phyloP scores from a whole-genome alignment of 2,329 filamentous ascomycete species.

The Cytospora piceicola region DNA sequence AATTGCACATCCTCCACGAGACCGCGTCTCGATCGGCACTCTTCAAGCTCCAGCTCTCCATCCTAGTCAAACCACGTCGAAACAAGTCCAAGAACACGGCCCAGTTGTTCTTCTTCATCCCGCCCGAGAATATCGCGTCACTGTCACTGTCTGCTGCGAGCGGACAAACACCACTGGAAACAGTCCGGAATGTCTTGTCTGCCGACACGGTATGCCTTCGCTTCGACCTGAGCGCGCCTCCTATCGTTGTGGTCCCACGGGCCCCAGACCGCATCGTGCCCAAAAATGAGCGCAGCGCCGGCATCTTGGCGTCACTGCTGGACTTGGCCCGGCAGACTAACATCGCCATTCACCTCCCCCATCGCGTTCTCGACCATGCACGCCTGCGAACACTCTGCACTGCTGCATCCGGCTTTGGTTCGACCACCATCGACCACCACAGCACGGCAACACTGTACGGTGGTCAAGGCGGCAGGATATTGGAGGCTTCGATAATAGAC shows the following conservation, averaged over 20 bases:
- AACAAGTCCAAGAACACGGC: constrained; percentile 6
- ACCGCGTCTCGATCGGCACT: not conserved
- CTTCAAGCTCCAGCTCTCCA: not conserved
- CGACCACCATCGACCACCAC: not conserved
- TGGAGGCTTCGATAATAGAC: not conserved
- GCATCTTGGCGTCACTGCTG: not conserved
- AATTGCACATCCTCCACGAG: not conserved
- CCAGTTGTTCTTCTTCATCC: not conserved
- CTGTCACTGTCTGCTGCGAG: not conserved
- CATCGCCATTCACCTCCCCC: not conserved
- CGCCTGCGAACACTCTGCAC: not conserved
- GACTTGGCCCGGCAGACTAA: not conserved
- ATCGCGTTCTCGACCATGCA: not conserved
- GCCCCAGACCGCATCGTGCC: not conserved
- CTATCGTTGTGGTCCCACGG: not conserved
- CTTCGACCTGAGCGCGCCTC: not conserved
- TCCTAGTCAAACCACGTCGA: not conserved
- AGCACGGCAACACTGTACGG: not conserved
- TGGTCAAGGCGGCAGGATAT: not conserved
- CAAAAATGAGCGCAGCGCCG: not conserved
- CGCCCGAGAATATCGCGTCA: not conserved
- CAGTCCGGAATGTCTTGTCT: not conserved
- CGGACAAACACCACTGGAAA: not conserved
- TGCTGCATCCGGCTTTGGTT: not conserved
- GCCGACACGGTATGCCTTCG: not conserved